These are phyloP conservation scores for Eimeria falciformis DNA, from an alignment of 169 alveolate species.

Conservation along the genomic window DNA sequence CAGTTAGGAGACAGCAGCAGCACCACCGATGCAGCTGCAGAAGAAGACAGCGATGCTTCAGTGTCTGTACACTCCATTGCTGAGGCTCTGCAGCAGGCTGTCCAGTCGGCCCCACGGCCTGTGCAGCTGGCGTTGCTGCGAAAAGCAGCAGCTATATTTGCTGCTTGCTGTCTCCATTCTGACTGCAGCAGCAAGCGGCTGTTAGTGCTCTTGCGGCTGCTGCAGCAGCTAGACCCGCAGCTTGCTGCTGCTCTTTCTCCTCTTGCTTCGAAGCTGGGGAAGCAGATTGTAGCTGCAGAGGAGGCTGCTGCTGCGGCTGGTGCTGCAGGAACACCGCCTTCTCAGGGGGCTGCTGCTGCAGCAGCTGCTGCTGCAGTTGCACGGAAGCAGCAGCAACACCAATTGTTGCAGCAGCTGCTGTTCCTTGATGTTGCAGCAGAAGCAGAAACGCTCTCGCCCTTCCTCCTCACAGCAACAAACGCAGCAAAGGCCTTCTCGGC, in stretches of 20 bases:
- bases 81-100: slow-evolving; percentile 39
- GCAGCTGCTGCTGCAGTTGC: not conserved
- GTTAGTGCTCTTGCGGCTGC: not conserved
- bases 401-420: slow-evolving; percentile 42
- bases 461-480: slow-evolving; percentile 35
- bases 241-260: slow-evolving; percentile 9
- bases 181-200: slow-evolving; percentile 26
- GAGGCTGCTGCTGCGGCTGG: slow-evolving; percentile 44
- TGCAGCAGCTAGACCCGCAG: slow-evolving; percentile 34
- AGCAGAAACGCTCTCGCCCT: slow-evolving; percentile 32
- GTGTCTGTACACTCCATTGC: slow-evolving; percentile 12
- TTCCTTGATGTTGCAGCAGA: slow-evolving; percentile 9
- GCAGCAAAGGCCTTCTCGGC: slow-evolving; percentile 74
- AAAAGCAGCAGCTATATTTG: slow-evolving; percentile 7
- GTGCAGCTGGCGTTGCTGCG: slow-evolving; percentile 26
- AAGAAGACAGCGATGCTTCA: not conserved
- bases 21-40: slow-evolving; percentile 37
- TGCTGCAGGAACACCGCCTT: slow-evolving; percentile 2
- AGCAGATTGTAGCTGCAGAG: slow-evolving; percentile 31
- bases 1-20: slow-evolving; percentile 16
- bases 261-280: not conserved
- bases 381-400: slow-evolving; percentile 19
- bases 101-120: not conserved
- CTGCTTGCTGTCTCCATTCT: not conserved
- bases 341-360: not conserved